Evolutionary conservation across 192 early-diverging fungal species (phyloP).

Genomic region (Oehlia diaphana): DNA sequence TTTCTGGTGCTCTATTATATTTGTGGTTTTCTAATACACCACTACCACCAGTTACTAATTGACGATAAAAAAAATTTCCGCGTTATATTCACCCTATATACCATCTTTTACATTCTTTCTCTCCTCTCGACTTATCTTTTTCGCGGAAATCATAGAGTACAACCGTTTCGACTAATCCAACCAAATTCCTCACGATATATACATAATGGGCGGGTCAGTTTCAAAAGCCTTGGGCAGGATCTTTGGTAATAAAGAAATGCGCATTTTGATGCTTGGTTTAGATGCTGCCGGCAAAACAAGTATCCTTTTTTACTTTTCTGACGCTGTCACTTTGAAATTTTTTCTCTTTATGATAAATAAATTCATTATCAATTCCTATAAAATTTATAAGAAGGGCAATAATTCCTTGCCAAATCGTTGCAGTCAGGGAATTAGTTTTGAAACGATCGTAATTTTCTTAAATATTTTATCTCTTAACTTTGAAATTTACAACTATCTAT

Average conservation of each 20-base stretch:
- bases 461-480: no score
- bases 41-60: neutral
- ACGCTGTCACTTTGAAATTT: neutral
- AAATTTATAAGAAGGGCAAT: no score
- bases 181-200: neutral
- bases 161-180: neutral
- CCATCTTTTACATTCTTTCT: neutral
- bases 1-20: neutral
- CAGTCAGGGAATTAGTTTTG: no score
- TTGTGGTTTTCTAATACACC: neutral
- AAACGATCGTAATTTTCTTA: no score
- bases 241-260: conserved; percentile 94
- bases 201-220: conserved; percentile 78
- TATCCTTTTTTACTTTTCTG: conserved; percentile 26
- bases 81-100: neutral
- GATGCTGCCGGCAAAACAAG: conserved; percentile 95
- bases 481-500: neutral
- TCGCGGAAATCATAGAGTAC: neutral
- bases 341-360: neutral
- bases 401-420: no score
- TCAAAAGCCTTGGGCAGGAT: conserved; percentile 73
- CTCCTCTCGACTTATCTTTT: neutral
- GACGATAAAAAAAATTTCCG: neutral
- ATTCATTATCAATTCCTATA: no score
- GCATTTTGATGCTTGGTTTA: conserved; percentile 93